phyloP scores from a whole-genome alignment of 768 basidiomycete species.

The Suillus spraguei region DNA sequence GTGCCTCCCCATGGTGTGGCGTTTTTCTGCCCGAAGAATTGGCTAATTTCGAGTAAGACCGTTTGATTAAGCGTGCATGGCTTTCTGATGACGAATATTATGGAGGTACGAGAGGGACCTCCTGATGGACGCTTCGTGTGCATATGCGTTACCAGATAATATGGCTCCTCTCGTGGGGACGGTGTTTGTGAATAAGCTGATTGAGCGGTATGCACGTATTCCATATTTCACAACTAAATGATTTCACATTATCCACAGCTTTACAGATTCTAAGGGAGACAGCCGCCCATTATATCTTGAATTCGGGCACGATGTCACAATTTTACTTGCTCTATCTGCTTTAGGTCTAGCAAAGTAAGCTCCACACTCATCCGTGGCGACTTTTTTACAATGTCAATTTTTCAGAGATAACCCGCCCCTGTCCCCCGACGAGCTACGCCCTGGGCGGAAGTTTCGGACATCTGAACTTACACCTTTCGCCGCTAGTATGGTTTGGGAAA shows the following conservation, averaged over 20 bases:
- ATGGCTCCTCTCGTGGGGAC: conserved; percentile 38
- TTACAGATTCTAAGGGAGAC: conserved; percentile 32
- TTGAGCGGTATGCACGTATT: conserved; percentile 29
- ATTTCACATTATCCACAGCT: conserved; percentile 15
- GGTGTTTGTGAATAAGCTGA: conserved; percentile 35
- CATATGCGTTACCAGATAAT: conserved; percentile 34
- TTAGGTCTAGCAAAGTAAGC: conserved; percentile 35
- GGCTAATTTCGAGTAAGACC: conserved; percentile 33
- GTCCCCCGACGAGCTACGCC: conserved; percentile 26
- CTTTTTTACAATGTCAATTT: not conserved
- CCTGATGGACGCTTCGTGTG: conserved; percentile 38
- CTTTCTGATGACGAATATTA: not conserved
- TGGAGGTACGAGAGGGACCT: conserved; percentile 37
- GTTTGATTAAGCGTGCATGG: not conserved
- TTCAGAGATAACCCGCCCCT: conserved; percentile 37
- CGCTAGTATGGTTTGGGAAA: conserved; percentile 47
- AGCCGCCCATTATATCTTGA: conserved; percentile 34
- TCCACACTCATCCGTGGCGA: not conserved
- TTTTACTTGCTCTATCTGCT: conserved; percentile 37
- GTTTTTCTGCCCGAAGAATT: conserved; percentile 35
- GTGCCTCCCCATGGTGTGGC: conserved; percentile 37
- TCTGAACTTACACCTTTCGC: conserved; percentile 45
- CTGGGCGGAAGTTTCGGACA: conserved; percentile 39
- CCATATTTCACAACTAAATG: not conserved
- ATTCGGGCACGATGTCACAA: conserved; percentile 43